These are phyloP conservation scores for Chloranthus sessilifolius DNA, from an alignment of 164 flowering plant species.

Conservation along the genomic window DNA sequence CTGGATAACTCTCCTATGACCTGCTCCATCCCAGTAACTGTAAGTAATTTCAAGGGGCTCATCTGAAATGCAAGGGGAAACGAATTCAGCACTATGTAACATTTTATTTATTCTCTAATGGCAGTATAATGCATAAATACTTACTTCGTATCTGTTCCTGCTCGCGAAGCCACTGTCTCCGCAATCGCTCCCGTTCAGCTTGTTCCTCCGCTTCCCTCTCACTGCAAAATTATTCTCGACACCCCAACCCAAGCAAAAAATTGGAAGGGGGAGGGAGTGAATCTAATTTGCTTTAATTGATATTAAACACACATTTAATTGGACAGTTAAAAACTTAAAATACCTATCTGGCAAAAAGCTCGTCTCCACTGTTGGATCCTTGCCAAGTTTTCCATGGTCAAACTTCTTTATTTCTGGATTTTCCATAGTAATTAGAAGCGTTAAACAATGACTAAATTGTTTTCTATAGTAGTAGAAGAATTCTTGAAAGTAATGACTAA, in stretches of 20 bases:
- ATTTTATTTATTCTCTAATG: neutral
- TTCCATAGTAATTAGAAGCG: constrained; percentile 29
- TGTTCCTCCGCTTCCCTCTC: constrained; percentile 99
- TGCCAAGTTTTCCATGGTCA: constrained; percentile 60
- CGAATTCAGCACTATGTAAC: constrained; percentile 6
- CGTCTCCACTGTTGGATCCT: constrained; percentile 97
- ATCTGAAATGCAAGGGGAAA: constrained; percentile 39
- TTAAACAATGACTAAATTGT: neutral
- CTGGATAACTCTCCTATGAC: constrained; percentile 91
- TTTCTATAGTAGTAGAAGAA: no score
- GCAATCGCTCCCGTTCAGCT: constrained; percentile 90
- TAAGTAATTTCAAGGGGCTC: constrained; percentile 96
- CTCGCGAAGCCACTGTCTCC: constrained; percentile 82
- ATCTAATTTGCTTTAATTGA: neutral
- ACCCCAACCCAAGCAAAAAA: constrained; percentile 28
- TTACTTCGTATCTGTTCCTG: constrained; percentile 89
- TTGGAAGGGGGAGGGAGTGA: neutral
- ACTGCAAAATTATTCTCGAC: constrained; percentile 68
- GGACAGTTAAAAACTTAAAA: constrained; percentile 20
- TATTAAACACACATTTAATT: constrained; percentile 7
- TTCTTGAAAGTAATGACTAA: no score
- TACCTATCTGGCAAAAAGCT: constrained; percentile 98
- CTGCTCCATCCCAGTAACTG: constrained; percentile 99
- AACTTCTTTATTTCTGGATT: constrained; percentile 30
- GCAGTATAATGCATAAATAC: constrained; percentile 1